Evolutionary conservation across 2,329 filamentous ascomycete genomes (phyloP).

Genomic region (Spiromastix sp.): DNA sequence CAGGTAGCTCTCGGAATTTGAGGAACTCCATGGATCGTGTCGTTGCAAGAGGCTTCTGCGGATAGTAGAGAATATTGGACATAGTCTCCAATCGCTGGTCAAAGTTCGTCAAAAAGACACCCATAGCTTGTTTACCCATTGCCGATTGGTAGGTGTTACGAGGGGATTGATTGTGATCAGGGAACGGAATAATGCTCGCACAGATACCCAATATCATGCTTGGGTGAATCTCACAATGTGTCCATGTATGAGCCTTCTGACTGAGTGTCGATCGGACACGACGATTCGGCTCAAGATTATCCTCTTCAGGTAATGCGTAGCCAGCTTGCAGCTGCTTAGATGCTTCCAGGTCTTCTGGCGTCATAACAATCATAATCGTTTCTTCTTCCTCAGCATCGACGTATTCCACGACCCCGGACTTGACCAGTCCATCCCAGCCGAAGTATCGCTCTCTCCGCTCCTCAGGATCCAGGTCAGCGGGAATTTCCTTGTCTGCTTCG

Average conservation of each 20-base stretch:
- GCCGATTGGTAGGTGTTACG: slow-evolving; percentile 99
- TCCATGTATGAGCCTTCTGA: slow-evolving; percentile 81
- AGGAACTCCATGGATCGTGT: slow-evolving; percentile 98
- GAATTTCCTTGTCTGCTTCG: slow-evolving; percentile 60
- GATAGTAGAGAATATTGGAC: slow-evolving; percentile 98
- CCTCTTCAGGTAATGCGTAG: slow-evolving; percentile 49
- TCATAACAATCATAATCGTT: slow-evolving; percentile 98
- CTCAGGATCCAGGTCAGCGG: slow-evolving; percentile 48
- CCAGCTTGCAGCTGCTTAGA: slow-evolving; percentile 61
- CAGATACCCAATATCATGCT: slow-evolving; percentile 99
- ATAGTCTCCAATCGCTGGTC: slow-evolving; percentile 97
- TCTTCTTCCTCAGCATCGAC: slow-evolving; percentile 98
- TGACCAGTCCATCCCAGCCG: slow-evolving; percentile 80
- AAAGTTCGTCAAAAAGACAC: slow-evolving; percentile 96
- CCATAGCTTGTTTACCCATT: slow-evolving; percentile 99
- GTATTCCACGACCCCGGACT: slow-evolving; percentile 83
- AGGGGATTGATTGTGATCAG: slow-evolving; percentile 94
- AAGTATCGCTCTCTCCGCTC: slow-evolving; percentile 54
- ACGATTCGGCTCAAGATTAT: slow-evolving; percentile 64
- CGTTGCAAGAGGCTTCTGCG: slow-evolving; percentile 91
- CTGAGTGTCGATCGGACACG: slow-evolving; percentile 84
- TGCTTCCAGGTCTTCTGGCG: slow-evolving; percentile 81
- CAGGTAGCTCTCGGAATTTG: slow-evolving; percentile 93
- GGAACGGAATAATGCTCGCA: slow-evolving; percentile 98
- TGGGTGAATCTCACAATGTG: slow-evolving; percentile 97